A percentile compares a stretch with the other conserved stretches of the same genome.
Conservation (phyloP, 495 filamentous ascomycete genomes). For the Clavariopsis aquatica region DNA sequence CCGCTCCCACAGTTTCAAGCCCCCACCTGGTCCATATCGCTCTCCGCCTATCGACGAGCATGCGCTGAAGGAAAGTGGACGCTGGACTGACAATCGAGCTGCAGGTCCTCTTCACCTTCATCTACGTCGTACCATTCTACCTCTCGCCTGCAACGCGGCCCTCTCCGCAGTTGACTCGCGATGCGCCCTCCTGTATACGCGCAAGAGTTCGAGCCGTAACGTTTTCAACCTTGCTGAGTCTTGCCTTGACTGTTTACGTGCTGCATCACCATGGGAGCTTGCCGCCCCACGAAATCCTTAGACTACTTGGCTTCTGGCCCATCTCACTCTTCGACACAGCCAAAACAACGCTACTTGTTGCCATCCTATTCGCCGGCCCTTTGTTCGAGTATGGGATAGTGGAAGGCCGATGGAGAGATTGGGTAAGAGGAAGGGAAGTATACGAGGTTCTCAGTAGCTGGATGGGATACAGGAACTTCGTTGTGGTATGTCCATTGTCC, state of each 20-base stretch:
- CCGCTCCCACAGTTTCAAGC: constrained; percentile 29
- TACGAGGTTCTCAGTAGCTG: constrained; percentile 44
- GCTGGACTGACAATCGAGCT: constrained; percentile 12
- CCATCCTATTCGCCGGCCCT: constrained; percentile 80
- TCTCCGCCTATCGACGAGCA: constrained; percentile 28
- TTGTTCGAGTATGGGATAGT: constrained; percentile 74
- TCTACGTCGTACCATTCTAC: constrained; percentile 94
- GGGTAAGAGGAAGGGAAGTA: constrained; percentile 49
- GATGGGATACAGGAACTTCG: constrained; percentile 60
- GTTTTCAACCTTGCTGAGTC: constrained; percentile 64
- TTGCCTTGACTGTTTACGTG: constrained; percentile 62
- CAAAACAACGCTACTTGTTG: constrained; percentile 64
- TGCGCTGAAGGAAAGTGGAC: constrained; percentile 4
- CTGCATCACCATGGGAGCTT: constrained; percentile 52
- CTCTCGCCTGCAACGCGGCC: constrained; percentile 75
- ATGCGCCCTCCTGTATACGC: constrained; percentile 87
- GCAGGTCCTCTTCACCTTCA: constrained; percentile 72
- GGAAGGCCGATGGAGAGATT: constrained; percentile 69
- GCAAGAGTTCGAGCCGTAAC: constrained; percentile 79
- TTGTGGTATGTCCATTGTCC: constrained; percentile 55
- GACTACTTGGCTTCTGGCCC: constrained; percentile 75
- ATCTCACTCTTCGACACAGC: constrained; percentile 61
- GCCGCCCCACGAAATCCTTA: constrained; percentile 56
- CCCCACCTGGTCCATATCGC: constrained; percentile 21
- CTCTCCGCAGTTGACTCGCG: constrained; percentile 76